These are phyloP conservation scores for Tolypocladium paradoxum DNA, from an alignment of 2,329 filamentous ascomycete genomes.

Conservation along the genomic window DNA sequence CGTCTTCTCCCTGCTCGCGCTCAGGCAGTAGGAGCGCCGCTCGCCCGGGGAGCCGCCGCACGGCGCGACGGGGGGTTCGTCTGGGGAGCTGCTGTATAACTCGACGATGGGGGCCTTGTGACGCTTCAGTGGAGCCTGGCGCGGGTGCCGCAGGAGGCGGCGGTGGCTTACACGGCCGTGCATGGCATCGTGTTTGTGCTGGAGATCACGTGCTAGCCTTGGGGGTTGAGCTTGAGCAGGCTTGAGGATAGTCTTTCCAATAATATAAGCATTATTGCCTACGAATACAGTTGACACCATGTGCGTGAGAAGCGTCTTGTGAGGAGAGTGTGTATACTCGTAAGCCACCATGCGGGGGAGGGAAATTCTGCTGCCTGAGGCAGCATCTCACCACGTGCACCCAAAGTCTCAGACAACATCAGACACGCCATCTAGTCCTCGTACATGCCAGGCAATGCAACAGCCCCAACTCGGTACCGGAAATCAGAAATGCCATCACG, in stretches of 20 bases:
- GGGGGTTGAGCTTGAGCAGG: neutral
- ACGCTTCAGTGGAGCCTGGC: too few species aligned
- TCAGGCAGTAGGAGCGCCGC: slow-evolving; percentile 20
- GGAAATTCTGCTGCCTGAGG: too few species aligned
- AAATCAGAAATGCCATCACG: neutral
- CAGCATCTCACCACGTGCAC: too few species aligned
- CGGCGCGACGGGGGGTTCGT: too few species aligned
- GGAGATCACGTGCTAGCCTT: neutral
- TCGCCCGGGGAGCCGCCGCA: too few species aligned
- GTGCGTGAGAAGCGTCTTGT: too few species aligned
- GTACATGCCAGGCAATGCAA: neutral
- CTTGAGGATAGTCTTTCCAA: neutral
- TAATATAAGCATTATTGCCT: neutral
- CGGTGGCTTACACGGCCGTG: neutral
- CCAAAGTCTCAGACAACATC: too few species aligned
- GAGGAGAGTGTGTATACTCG: too few species aligned
- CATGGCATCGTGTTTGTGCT: neutral
- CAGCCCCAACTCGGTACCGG: neutral
- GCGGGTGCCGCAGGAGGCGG: neutral
- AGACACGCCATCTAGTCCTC: neutral
- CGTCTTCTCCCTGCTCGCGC: slow-evolving; percentile 66
- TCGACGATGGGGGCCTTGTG: neutral
- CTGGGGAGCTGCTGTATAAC: neutral
- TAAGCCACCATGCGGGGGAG: too few species aligned
- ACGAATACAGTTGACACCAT: neutral